Base-by-base conservation (phyloP, 2,329 filamentous ascomycete species). In the Diaporthe helianthi region DNA sequence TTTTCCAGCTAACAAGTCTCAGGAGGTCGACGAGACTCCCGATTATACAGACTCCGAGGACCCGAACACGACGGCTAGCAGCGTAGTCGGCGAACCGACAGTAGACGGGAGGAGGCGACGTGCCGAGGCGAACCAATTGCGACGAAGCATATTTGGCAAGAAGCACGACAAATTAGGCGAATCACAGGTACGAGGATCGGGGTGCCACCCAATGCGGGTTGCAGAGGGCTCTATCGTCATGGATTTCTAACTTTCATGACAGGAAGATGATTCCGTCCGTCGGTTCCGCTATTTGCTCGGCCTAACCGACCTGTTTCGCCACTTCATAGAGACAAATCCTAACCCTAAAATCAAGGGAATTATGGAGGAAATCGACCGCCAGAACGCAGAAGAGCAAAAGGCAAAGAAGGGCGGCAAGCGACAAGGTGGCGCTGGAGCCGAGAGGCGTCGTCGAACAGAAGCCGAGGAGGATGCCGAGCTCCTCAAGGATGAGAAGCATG, bases 291-390 rank as follows among this genome's bases (percentile, higher is more conserved):
- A 99, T 79, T 87, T 99, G 1, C 87, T 99, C 17, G 97, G 97
- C 31, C 85, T 99, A 65, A 99, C 96, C 19, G 96, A 99, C 77
- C 86, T 99, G 24, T 99, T 99, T 84, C 93, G 97, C 73, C 96
- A 99, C 82, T 99, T 99, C 80, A 99, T 99, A 82, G 94, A 98
- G 78, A 93, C 94, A 10, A 99, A 98, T 77, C 95, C 94, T 6
- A 94, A 99, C 77, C 95, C 96, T 19, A 93, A 93, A 75, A 96
- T 98, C 76, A 93, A 95, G 75, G 93, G 97, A 69, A 93, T 98
- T 75, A 96, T 98, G 87, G 87, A 88, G 63, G 93, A 98, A 80
- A 98, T 98, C 76, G 96, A 99, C 80, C 91, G 93, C 55, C 94
- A 97, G 78, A 97, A 98, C 78, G 90, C 87, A 15, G 93, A 94